Conservation (phyloP, 345 rosid genomes). For the Eucalyptus regnans region DNA sequence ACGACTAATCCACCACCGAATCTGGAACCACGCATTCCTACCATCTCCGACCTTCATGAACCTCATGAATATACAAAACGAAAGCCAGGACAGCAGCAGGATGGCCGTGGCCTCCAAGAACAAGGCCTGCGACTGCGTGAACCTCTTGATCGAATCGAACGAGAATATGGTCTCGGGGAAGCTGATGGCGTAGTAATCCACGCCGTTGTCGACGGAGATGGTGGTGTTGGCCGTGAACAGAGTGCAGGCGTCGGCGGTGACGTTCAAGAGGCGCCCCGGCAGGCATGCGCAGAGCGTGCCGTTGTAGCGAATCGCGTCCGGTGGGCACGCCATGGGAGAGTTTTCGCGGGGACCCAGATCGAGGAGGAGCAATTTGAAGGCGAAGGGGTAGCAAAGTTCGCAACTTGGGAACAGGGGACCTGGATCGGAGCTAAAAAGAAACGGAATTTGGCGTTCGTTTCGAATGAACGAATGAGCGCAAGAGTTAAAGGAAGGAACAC, state of each 20-base stretch:
- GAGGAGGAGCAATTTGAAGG: neutral
- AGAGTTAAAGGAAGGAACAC: neutral
- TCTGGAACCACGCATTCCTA: slow-evolving; percentile 47
- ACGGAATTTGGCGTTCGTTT: neutral
- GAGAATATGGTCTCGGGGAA: slow-evolving; percentile 58
- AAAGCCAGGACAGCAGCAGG: slow-evolving; percentile 63
- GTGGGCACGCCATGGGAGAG: slow-evolving; percentile 42
- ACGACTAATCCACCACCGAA: slow-evolving; percentile 94
- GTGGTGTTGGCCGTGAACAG: slow-evolving; percentile 24
- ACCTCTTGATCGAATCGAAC: slow-evolving; percentile 64
- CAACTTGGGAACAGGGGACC: neutral
- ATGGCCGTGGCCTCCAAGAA: slow-evolving; percentile 83
- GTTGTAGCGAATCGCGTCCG: slow-evolving; percentile 50
- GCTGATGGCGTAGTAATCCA: slow-evolving; percentile 22
- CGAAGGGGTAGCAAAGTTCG: neutral
- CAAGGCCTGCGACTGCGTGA: slow-evolving; percentile 86
- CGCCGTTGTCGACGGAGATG: slow-evolving; percentile 34
- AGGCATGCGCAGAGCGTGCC: slow-evolving; percentile 67
- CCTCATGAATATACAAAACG: slow-evolving; percentile 62
- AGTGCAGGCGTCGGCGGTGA: slow-evolving; percentile 31
- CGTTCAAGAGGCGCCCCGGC: slow-evolving; percentile 46
- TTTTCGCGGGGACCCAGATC: neutral
- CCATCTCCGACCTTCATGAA: slow-evolving; percentile 74
- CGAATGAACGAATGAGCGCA: neutral
- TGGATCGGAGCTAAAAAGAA: neutral